Conservation (phyloP, 345 rosid species). For the Arabis hirsuta region DNA sequence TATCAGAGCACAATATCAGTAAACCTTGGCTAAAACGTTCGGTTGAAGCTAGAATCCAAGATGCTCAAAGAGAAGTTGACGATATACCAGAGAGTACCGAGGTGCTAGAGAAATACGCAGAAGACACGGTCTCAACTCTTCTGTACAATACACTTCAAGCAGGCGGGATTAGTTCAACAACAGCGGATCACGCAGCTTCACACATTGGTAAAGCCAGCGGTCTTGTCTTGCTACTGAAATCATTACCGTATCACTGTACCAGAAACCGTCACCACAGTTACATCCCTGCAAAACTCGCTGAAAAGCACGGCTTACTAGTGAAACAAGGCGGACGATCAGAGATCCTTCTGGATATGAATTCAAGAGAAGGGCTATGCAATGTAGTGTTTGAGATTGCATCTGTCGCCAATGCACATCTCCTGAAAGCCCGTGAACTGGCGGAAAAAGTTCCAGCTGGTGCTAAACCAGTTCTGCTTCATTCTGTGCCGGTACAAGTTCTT, state of each 20-base stretch:
- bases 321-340: slow-evolving; percentile 66
- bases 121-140: slow-evolving; percentile 79
- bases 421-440: slow-evolving; percentile 80
- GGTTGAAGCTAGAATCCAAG: slow-evolving; percentile 83
- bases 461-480: slow-evolving; percentile 71
- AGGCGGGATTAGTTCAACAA: slow-evolving; percentile 76
- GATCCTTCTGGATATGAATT: slow-evolving; percentile 60
- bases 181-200: slow-evolving; percentile 89
- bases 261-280: slow-evolving; percentile 70
- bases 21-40: slow-evolving; percentile 89
- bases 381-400: slow-evolving; percentile 90
- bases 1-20: slow-evolving; percentile 66
- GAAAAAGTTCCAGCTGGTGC: slow-evolving; percentile 72
- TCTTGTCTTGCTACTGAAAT: slow-evolving; percentile 73
- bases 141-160: slow-evolving; percentile 86
- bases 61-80: slow-evolving; percentile 63
- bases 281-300: slow-evolving; percentile 69
- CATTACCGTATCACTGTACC: slow-evolving; percentile 83
- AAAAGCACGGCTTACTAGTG: slow-evolving; percentile 70
- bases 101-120: slow-evolving; percentile 85
- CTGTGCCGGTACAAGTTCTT: slow-evolving; percentile 79
- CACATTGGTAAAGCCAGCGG: slow-evolving; percentile 96
- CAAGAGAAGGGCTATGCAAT: slow-evolving; percentile 64
- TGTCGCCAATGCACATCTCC: slow-evolving; percentile 75
- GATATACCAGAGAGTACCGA: slow-evolving; percentile 73